Conservation (phyloP, 345 rosid species). For the Eucalyptus sp. region DNA sequence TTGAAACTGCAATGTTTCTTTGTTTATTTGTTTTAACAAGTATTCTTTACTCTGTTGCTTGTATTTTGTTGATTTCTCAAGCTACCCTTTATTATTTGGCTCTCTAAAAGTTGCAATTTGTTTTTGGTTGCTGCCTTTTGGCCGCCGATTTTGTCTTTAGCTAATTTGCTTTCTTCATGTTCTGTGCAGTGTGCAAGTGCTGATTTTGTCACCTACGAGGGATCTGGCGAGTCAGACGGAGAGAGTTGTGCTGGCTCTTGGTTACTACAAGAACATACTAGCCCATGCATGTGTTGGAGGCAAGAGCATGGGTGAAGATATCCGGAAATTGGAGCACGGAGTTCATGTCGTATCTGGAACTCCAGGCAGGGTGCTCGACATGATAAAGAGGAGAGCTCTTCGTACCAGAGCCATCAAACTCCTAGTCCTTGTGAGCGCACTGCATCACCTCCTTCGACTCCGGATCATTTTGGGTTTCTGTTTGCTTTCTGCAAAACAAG, state of each 20-base stretch:
- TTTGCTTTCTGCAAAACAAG: background rate
- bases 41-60: background rate
- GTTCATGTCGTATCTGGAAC: constrained; percentile 88
- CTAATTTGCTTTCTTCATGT: background rate
- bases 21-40: too few relatives aligned
- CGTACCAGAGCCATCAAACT: constrained; percentile 56
- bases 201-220: constrained; percentile 91
- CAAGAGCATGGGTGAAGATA: constrained; percentile 93
- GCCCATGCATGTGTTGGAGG: constrained; percentile 91
- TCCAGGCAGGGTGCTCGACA: constrained; percentile 92
- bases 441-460: background rate
- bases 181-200: constrained; percentile 67
- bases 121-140: background rate
- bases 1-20: too few relatives aligned
- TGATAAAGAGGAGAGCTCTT: constrained; percentile 92
- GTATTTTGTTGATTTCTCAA: background rate
- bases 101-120: background rate
- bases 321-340: constrained; percentile 49
- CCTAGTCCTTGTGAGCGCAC: constrained; percentile 16
- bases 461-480: background rate
- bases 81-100: too few relatives aligned
- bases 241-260: constrained; percentile 15
- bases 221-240: constrained; percentile 92
- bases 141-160: background rate
- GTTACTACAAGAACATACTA: constrained; percentile 39